phyloP scores from a whole-genome alignment of 805 yeast species.

The Kuraishia cidri region DNA sequence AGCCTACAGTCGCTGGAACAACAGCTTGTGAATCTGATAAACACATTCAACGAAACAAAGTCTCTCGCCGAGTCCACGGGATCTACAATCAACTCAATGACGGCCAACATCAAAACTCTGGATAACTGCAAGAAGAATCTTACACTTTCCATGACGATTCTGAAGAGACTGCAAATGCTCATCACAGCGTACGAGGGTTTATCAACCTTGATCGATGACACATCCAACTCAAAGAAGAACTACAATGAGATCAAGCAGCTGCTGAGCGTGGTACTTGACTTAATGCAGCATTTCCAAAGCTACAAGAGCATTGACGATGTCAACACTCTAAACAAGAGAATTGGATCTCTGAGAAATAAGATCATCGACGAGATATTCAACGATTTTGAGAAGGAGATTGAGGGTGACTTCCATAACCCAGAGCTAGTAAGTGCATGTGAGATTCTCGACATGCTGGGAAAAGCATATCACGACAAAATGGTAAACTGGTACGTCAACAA shows the following conservation, averaged over 20 bases:
- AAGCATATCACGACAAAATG: constrained; percentile 47
- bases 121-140: constrained; percentile 82
- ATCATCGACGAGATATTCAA: constrained; percentile 62
- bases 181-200: constrained; percentile 65
- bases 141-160: constrained; percentile 75
- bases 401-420: no score
- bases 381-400: constrained; percentile 53
- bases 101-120: constrained; percentile 65
- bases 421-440: constrained; percentile 57
- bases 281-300: constrained; percentile 64
- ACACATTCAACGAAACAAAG: constrained; percentile 37
- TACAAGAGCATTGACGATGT: constrained; percentile 81
- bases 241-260: constrained; percentile 50
- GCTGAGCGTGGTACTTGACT: constrained; percentile 64
- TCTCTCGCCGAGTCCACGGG: constrained; percentile 47
- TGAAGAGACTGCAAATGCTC: constrained; percentile 83
- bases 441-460: constrained; percentile 58
- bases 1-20: constrained; percentile 14
- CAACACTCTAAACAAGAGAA: constrained; percentile 51
- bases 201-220: constrained; percentile 29
- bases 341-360: constrained; percentile 48
- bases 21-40: constrained; percentile 30
- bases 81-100: constrained; percentile 54
- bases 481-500: constrained; percentile 64
- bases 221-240: constrained; percentile 13